A percentile compares a stretch with the other conserved stretches of the same genome.
Conservation (phyloP, 805 yeast genomes). For the Kodamaea kakaduensis region DNA sequence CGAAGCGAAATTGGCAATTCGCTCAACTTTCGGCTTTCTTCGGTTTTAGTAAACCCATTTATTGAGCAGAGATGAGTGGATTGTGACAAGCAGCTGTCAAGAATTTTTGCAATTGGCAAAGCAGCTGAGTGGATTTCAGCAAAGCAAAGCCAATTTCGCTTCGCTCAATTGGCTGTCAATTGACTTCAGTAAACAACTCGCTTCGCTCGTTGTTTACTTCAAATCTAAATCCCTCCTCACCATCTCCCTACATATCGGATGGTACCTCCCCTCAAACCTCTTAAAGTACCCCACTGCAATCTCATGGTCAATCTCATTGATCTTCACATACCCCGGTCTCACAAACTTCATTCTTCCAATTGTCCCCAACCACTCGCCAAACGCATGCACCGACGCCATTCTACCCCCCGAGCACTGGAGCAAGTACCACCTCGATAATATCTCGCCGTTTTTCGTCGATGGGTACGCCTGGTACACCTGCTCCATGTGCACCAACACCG, state of each 20-base stretch:
- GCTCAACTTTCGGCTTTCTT: too few species aligned
- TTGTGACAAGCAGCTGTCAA: too few species aligned
- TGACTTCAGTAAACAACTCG: too few species aligned
- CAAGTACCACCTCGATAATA: constrained; percentile 71
- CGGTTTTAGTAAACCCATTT: too few species aligned
- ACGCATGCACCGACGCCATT: constrained; percentile 40
- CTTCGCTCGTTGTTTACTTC: too few species aligned
- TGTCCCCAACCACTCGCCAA: constrained; percentile 51
- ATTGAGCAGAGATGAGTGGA: too few species aligned
- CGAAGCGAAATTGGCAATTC: too few species aligned
- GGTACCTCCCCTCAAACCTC: constrained; percentile 21
- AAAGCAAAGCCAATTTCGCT: too few species aligned
- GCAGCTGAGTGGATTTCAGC: too few species aligned
- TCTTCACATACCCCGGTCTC: constrained; percentile 29
- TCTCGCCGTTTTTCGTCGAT: constrained; percentile 70
- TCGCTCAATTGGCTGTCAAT: too few species aligned
- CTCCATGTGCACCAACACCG: constrained; percentile 29
- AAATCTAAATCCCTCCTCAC: constrained; percentile 77
- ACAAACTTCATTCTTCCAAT: constrained; percentile 37
- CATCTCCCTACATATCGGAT: constrained; percentile 43
- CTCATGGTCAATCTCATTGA: constrained; percentile 21
- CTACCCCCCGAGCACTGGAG: constrained; percentile 57
- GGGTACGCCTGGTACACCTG: constrained; percentile 39
- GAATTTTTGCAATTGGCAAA: too few species aligned
- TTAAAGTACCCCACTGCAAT: constrained; percentile 26